Evolutionary conservation across 164 flowering plant genomes (phyloP).

Genomic region (Vitis riparia): DNA sequence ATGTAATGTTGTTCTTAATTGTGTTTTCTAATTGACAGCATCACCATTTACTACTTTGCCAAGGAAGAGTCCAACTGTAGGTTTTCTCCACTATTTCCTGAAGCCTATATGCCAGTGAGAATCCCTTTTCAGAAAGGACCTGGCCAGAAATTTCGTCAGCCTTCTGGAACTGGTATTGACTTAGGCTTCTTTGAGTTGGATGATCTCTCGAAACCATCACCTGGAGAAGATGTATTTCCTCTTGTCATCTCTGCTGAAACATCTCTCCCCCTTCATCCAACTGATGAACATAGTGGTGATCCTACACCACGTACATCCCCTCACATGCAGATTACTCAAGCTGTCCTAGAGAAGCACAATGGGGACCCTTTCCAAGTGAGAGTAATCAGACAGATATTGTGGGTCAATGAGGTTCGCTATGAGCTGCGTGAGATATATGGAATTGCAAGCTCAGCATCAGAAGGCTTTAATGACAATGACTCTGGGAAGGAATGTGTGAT

Average conservation of each 20-base stretch:
- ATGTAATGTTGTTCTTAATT: neutral
- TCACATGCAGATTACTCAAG: constrained; percentile 79
- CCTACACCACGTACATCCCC: constrained; percentile 23
- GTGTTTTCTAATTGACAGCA: constrained; percentile 41
- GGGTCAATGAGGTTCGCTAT: constrained; percentile 78
- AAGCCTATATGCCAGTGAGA: constrained; percentile 44
- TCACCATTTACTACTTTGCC: constrained; percentile 78
- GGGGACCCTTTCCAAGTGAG: constrained; percentile 53
- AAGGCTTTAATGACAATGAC: constrained; percentile 45
- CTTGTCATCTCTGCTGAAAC: constrained; percentile 79
- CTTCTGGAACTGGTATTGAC: constrained; percentile 82
- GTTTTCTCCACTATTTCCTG: constrained; percentile 65
- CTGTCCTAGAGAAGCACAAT: constrained; percentile 60
- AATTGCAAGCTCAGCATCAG: constrained; percentile 52
- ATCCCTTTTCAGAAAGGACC: constrained; percentile 69
- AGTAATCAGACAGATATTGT: constrained; percentile 72
- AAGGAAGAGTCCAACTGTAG: constrained; percentile 69
- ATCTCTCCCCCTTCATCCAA: constrained; percentile 15
- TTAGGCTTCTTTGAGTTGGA: constrained; percentile 72
- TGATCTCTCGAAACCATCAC: constrained; percentile 67
- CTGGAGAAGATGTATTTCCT: constrained; percentile 74
- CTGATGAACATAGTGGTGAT: constrained; percentile 31
- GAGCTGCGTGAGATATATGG: constrained; percentile 88
- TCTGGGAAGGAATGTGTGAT: constrained; percentile 82
- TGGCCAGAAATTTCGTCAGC: constrained; percentile 71